Conservation (phyloP, 2,329 filamentous ascomycete species). For the Sporothrix pallida region DNA sequence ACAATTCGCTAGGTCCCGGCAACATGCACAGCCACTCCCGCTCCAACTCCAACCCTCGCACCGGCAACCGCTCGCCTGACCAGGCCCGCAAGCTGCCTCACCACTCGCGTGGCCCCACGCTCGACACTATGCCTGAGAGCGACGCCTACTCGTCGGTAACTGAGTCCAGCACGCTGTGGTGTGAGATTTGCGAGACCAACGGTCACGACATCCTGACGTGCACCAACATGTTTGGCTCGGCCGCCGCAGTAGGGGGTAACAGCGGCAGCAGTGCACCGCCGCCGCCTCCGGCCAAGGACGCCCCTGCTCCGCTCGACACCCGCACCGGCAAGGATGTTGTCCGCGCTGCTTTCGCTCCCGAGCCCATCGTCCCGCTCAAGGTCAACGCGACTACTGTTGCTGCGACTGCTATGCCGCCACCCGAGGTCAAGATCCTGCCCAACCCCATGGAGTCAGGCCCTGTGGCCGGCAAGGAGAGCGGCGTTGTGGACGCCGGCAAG, state of each 20-base stretch:
- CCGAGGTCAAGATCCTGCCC: conserved; percentile 56
- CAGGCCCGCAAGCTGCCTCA: conserved; percentile 50
- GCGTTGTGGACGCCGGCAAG: conserved; percentile 79
- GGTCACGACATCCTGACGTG: conserved; percentile 95
- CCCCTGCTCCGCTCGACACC: not conserved
- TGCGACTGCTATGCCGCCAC: conserved; percentile 47
- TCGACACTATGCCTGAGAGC: conserved; percentile 74
- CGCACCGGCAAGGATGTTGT: conserved; percentile 37
- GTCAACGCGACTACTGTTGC: conserved; percentile 46
- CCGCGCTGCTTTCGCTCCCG: conserved; percentile 44
- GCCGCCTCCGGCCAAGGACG: not conserved
- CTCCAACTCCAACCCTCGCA: conserved; percentile 27
- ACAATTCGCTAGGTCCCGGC: not conserved
- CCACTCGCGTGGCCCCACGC: conserved; percentile 56
- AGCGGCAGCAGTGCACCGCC: conserved; percentile 19
- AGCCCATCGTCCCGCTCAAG: conserved; percentile 37
- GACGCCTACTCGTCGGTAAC: conserved; percentile 72
- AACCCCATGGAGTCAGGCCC: conserved; percentile 70
- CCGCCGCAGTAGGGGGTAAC: conserved; percentile 34
- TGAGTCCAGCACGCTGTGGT: conserved; percentile 79
- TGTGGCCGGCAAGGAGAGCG: conserved; percentile 78
- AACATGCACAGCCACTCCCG: conserved; percentile 9
- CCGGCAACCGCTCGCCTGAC: conserved; percentile 48
- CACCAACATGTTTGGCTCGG: conserved; percentile 79
- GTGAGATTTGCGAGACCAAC: conserved; percentile 90